Evolutionary conservation across 352 stramenopile species (phyloP), one percentile per base, ranked within the genome.

Genomic region (Blastocystis sp.): DNA sequence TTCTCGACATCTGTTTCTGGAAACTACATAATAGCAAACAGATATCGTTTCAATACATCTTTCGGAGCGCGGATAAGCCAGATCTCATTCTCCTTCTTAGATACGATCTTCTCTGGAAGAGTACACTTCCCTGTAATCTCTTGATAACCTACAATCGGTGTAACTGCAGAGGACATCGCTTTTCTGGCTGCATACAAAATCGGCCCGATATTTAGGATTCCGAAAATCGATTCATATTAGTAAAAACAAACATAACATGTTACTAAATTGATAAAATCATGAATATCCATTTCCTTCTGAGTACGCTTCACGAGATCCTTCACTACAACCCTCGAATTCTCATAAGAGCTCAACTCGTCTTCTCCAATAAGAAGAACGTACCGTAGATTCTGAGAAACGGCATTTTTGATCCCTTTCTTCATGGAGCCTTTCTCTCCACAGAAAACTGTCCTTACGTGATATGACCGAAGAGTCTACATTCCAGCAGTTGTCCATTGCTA

Each of bases 61-160:
- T 68, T 69, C 2, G 73, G 73, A 85, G 73, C 73, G 24, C 53
- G 73, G 47, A 85, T 68, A 20, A 85, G 34, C 73, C 73, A 85
- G 26, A 85, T 85, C 73, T 85, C 73, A 43, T 85, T 85, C 16
- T 62, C n/a, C 47, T 85, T 85, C 50, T 85, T 85, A 7, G 59
- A 66, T 13, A 85, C 73, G 18, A 85, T 30, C 73, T 85, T 85
- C 53, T 85, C 73, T 30, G 73, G 73, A 39, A 85, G 73, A 43
- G 73, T 39, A 69, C 73, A 85, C 30, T 65, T 85, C 47, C 73
- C 73, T n/a, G 26, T 39, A 20, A 85, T 34, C 53, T 16, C 16
- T 45, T 85, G 59, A 55, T 69, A 85, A 13, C 73, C 73, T 45
- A 85, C 53, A 26, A 53, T 50, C 20, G 73, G 73, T 39, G 43